Evolutionary conservation across 805 yeast species (phyloP).

Genomic region (Schizosaccharomyces japonicus): DNA sequence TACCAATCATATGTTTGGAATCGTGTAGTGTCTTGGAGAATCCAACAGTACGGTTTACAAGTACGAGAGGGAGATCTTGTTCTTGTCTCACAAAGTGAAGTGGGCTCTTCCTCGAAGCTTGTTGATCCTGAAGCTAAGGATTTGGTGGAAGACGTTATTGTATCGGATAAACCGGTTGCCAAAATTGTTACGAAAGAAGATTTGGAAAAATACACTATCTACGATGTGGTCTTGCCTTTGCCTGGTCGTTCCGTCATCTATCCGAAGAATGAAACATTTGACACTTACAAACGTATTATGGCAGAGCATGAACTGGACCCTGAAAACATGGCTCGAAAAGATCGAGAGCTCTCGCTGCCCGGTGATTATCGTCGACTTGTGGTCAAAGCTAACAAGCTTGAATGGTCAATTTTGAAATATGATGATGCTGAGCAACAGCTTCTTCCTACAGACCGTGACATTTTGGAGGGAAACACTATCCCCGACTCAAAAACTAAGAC

Average conservation of each 20-base stretch:
- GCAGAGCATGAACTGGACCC: constrained; percentile 60
- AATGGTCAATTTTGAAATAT: constrained; percentile 40
- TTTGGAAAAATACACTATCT: constrained; percentile 36
- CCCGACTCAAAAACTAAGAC: constrained; percentile 19
- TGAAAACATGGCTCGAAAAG: constrained; percentile 55
- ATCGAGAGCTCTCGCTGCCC: constrained; percentile 70
- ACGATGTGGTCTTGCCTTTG: constrained; percentile 78
- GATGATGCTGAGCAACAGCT: constrained; percentile 41
- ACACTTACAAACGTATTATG: constrained; percentile 52
- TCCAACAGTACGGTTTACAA: constrained; percentile 41
- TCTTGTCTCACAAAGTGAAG: constrained; percentile 18
- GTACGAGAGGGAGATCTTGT: constrained; percentile 70
- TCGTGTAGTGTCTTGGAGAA: constrained; percentile 51
- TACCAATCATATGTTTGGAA: constrained; percentile 96
- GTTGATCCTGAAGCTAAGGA: constrained; percentile 22
- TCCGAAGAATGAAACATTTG: constrained; percentile 42
- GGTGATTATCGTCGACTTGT: constrained; percentile 69
- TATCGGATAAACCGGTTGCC: neutral
- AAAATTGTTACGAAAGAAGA: constrained; percentile 36
- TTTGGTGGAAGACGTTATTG: neutral
- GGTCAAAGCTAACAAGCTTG: constrained; percentile 38
- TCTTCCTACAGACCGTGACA: constrained; percentile 54
- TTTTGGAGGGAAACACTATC: constrained; percentile 16
- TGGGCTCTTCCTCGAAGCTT: constrained; percentile 23
- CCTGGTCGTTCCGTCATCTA: constrained; percentile 87